Evolutionary conservation across 805 yeast genomes (phyloP), one percentile per base, ranked within the genome.

Genomic region (Teunomyces kruisii): DNA sequence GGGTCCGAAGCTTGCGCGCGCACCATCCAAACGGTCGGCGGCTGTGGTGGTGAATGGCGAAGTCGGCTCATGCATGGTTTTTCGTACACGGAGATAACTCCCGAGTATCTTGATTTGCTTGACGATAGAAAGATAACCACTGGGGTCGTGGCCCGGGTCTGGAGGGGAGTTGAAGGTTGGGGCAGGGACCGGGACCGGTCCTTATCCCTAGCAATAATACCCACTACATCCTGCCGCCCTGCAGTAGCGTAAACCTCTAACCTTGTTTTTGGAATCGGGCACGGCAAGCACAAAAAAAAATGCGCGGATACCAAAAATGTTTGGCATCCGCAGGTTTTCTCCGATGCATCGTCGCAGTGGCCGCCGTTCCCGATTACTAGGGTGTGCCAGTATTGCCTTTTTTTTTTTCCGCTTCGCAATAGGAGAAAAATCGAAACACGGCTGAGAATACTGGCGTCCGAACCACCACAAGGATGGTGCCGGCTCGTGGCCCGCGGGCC

Each of bases 341-440:
- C 38, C 16, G 26, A 32, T 19, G 28, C 15, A 35, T 19, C 22
- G 13, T 16, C 12, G 17, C 14, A 26, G 28, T 35, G 38, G 22
- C 38, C 16, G 38, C 28, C 38, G 28, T 35, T 35, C 38, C 38
- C 38, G 38, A 35, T 35, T 35, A 35, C 38, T 22, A 35, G 16
- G 38, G 38, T 35, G 24, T 35, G 10, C 22, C 22, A 6, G 22
- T 7, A 33, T 3, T n/a, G n/a, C n/a, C n/a, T 33, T 33, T 35
- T 35, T 33, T 33, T 35, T 35, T 35, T 22, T 22, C 19, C 17
- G 28, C 17, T 35, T 35, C 17, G 37, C 14, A 22, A 22, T 10
- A 22, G 28, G 26, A 22, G 38, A 35, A 35, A 35, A 35, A 19
- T n/a, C 9, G 5, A 10, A 19, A 35, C 38, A 35, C 38, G 38